phyloP scores from a whole-genome alignment of 2,329 filamentous ascomycete species.

The Cercospora zeina region DNA sequence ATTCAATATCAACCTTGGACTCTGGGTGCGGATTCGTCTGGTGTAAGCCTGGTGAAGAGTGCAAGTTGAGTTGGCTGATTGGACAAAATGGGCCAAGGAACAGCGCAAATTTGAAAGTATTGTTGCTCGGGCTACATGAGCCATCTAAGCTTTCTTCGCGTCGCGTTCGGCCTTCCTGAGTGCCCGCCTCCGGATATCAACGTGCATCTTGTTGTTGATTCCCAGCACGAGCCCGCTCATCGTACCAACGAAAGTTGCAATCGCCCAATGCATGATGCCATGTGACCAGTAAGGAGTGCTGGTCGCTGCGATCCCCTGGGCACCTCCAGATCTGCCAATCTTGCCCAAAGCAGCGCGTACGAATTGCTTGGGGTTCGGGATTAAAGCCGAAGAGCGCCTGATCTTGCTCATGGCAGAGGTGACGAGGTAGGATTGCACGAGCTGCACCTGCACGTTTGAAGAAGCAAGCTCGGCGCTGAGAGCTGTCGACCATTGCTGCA shows the following conservation, averaged over 20 bases:
- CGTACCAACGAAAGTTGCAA: constrained; percentile 62
- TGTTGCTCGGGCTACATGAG: background rate
- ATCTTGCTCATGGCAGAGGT: constrained; percentile 98
- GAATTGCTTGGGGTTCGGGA: constrained; percentile 80
- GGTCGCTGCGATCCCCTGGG: constrained; percentile 76
- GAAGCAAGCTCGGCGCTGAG: constrained; percentile 79
- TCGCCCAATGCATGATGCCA: constrained; percentile 79
- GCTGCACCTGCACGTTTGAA: constrained; percentile 81
- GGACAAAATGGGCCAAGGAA: background rate
- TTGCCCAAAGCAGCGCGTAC: constrained; percentile 76
- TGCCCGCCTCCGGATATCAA: constrained; percentile 77
- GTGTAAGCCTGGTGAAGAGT: background rate
- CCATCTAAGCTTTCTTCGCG: constrained; percentile 61
- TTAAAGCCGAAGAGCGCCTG: constrained; percentile 70
- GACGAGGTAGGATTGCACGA: constrained; percentile 88
- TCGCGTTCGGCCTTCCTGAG: constrained; percentile 82
- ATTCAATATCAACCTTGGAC: too few relatives aligned
- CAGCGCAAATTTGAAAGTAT: too few relatives aligned
- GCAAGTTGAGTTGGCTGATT: background rate
- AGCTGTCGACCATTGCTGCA: constrained; percentile 92
- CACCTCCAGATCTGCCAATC: constrained; percentile 74
- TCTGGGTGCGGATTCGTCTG: too few relatives aligned
- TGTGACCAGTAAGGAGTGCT: constrained; percentile 95
- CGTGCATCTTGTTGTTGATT: constrained; percentile 71
- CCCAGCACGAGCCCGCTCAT: constrained; percentile 59